These are phyloP conservation scores for Saturnispora hagleri DNA, from an alignment of 805 yeast species.

Conservation along the genomic window DNA sequence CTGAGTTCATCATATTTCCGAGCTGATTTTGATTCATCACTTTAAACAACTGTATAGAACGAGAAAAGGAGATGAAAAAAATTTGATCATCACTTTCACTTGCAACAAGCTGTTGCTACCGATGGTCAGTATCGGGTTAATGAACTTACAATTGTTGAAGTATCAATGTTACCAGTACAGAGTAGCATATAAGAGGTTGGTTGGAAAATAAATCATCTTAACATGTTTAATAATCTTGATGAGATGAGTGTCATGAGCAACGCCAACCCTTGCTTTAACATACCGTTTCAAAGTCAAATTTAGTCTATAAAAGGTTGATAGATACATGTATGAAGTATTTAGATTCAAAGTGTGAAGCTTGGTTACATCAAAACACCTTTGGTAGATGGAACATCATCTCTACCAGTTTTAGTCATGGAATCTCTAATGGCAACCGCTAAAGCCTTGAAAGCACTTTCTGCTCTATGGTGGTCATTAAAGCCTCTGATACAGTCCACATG, in stretches of 20 bases:
- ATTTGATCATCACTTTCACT: not conserved
- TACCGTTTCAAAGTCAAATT: not conserved
- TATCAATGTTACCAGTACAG: not conserved
- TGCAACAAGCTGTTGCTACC: no score
- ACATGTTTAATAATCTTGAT: no score
- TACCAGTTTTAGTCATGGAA: constrained; percentile 74
- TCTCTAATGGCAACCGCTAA: constrained; percentile 87
- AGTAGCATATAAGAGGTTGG: not conserved
- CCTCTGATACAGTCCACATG: constrained; percentile 95
- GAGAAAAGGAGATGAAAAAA: not conserved
- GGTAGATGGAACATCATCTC: constrained; percentile 89
- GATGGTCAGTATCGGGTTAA: no score
- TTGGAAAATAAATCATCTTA: not conserved
- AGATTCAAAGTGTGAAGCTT: not conserved
- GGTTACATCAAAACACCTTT: constrained; percentile 81
- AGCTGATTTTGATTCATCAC: not conserved
- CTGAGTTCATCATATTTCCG: not conserved
- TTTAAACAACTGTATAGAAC: not conserved
- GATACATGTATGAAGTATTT: not conserved
- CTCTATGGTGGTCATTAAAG: constrained; percentile 90
- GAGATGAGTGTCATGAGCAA: not conserved
- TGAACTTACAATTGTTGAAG: no score
- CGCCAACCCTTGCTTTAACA: no score
- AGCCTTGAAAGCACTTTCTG: constrained; percentile 95
- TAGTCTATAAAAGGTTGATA: not conserved